A percentile compares a stretch with the other conserved stretches of the same genome.
These are phyloP conservation scores for Yarrowia sp. DNA, from an alignment of 805 yeast genomes.

Conservation along the genomic window DNA sequence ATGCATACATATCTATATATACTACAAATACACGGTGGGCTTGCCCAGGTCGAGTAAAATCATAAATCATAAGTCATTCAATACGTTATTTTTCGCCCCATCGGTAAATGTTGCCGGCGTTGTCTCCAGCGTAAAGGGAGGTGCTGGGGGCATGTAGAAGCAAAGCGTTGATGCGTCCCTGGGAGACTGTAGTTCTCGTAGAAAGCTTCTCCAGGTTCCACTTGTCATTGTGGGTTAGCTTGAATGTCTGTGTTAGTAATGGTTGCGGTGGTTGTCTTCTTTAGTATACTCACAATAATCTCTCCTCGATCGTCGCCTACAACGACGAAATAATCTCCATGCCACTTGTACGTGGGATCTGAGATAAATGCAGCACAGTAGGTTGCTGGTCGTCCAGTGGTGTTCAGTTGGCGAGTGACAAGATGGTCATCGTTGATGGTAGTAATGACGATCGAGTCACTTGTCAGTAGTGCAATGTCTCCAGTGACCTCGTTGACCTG, in stretches of 20 bases:
- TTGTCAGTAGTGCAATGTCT: slow-evolving; percentile 23
- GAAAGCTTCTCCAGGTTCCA: slow-evolving; percentile 30
- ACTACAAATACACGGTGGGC: neutral
- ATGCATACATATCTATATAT: neutral
- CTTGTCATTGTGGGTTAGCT: slow-evolving; percentile 28
- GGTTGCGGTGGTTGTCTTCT: neutral
- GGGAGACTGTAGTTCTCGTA: slow-evolving; percentile 1
- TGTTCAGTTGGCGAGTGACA: slow-evolving; percentile 14
- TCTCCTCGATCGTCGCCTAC: slow-evolving; percentile 34
- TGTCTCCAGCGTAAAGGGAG: slow-evolving; percentile 35
- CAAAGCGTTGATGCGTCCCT: slow-evolving; percentile 21
- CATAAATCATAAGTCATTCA: slow-evolving; percentile 27
- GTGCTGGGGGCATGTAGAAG: slow-evolving; percentile 36
- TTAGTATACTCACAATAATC: slow-evolving; percentile 14
- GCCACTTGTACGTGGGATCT: slow-evolving; percentile 36
- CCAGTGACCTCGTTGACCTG: slow-evolving; percentile 28
- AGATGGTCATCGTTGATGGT: slow-evolving; percentile 33
- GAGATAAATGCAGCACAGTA: slow-evolving; percentile 36
- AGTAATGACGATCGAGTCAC: slow-evolving; percentile 13
- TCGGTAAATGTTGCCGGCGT: slow-evolving; percentile 32
- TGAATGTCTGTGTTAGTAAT: slow-evolving; percentile 33
- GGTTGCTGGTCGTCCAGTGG: slow-evolving; percentile 30
- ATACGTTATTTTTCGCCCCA: slow-evolving; percentile 31
- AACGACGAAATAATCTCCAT: slow-evolving; percentile 17
- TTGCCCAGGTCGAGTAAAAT: neutral